Evolutionary conservation across 805 yeast genomes (phyloP).

Genomic region (Pichia cabralensis): DNA sequence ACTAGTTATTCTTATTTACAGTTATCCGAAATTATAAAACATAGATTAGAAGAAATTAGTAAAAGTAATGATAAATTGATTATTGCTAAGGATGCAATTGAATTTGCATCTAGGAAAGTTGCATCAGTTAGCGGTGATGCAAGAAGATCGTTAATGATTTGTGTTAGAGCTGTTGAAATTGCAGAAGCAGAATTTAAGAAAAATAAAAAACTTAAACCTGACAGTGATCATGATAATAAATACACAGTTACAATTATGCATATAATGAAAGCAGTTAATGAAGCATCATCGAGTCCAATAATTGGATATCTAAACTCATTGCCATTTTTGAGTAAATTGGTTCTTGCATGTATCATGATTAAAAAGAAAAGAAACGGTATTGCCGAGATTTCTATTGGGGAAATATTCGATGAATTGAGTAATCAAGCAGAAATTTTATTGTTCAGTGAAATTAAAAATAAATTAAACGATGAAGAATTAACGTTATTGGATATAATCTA

Average conservation of each 20-base stretch:
- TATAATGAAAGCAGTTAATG: constrained; percentile 70
- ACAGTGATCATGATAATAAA: constrained; percentile 24
- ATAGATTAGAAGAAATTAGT: constrained; percentile 48
- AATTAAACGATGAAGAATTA: constrained; percentile 16
- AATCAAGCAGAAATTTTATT: constrained; percentile 22
- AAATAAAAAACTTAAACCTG: constrained; percentile 21
- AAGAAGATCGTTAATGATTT: constrained; percentile 78
- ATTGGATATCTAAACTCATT: constrained; percentile 45
- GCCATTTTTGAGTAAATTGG: constrained; percentile 60
- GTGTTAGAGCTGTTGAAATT: constrained; percentile 81
- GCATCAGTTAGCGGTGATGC: constrained; percentile 98
- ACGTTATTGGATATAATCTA: constrained; percentile 20
- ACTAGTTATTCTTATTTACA: constrained; percentile 81
- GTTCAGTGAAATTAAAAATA: constrained; percentile 23
- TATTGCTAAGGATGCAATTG: constrained; percentile 65
- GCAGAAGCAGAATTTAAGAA: constrained; percentile 62
- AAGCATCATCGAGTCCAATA: constrained; percentile 69
- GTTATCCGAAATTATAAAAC: constrained; percentile 61
- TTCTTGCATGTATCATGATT: constrained; percentile 58
- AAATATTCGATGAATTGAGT: constrained; percentile 67
- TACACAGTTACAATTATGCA: constrained; percentile 61
- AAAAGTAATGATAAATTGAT: constrained; percentile 33
- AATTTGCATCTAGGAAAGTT: constrained; percentile 86
- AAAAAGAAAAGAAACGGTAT: constrained; percentile 57
- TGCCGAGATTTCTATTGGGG: constrained; percentile 66